Base-by-base conservation (phyloP, 2,329 filamentous ascomycete genomes). In the Phoma herbarum region DNA sequence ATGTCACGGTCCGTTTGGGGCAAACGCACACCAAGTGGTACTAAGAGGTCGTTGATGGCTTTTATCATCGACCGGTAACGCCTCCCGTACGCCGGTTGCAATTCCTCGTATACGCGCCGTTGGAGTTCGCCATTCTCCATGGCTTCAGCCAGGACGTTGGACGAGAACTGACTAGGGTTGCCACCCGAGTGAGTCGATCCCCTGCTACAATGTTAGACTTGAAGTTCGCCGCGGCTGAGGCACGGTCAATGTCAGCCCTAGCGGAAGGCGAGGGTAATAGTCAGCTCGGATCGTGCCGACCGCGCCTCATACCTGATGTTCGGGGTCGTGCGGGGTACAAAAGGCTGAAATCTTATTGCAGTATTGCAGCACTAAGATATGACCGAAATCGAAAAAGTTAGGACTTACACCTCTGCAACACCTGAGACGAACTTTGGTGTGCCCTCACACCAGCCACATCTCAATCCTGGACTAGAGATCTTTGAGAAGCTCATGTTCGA, bases 401-500 rank as follows among this genome's bases (percentile, higher is more conserved):
- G 23, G 26, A 70, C 82, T 73, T 80, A 87, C 84, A 79, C 81
- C 77, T 88, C 84, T 39, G 82, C 84, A n/a, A 88, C 75, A 12
- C 83, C 86, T 68, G 82, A 83, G 4, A 83, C 83, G 56, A 91
- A 78, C 66, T 85, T 87, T 51, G 83, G 80, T 6, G 87, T 88
- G 0, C 85, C 90, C 74, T 97, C 92, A 1, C 88, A 86, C 93
- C 93, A 98, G n/a, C 94, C 94, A 0, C 91, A 93, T 12, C 94
- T 84, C 49, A 90, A 78, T 0, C 94, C 95, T 0, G 94, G 93
- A 0, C 87, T 92, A 26, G 88, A 84, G 35, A 98, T 87, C 76
- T 99, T 99, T 74, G 88, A 92, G 76, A 98, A 98, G 7, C 89
- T 92, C 22, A 91, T 93, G 74, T 98, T 98, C 69, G 90, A 93